phyloP scores from a whole-genome alignment of 768 basidiomycete genomes.

The Phylloporus arenicola region DNA sequence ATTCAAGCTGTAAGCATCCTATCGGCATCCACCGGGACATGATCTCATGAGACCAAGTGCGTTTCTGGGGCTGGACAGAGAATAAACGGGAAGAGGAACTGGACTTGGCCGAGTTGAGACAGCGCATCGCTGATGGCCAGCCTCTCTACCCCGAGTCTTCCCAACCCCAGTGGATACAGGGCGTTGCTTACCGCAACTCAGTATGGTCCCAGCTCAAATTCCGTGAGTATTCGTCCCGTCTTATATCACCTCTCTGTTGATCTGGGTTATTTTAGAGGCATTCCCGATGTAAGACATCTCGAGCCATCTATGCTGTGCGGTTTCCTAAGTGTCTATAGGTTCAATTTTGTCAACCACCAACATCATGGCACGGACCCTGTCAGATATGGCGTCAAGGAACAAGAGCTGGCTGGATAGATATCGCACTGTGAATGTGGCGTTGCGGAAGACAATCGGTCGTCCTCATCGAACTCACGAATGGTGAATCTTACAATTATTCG shows the following conservation, averaged over 20 bases:
- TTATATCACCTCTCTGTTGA: conserved; percentile 3
- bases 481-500: not conserved
- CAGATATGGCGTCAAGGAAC: conserved; percentile 56
- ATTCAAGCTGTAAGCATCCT: conserved; percentile 65
- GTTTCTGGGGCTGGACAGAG: conserved; percentile 95
- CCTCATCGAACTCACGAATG: not conserved
- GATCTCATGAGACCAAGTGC: conserved; percentile 43
- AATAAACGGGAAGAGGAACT: conserved; percentile 76
- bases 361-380: conserved; percentile 79
- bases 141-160: conserved; percentile 81
- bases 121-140: conserved; percentile 70
- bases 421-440: conserved; percentile 5
- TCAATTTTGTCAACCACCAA: conserved; percentile 92
- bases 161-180: conserved; percentile 83
- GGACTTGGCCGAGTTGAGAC: conserved; percentile 74
- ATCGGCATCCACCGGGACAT: conserved; percentile 6
- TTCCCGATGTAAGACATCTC: conserved; percentile 64
- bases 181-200: conserved; percentile 81
- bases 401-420: conserved; percentile 22
- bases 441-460: not conserved
- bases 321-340: conserved; percentile 45
- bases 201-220: conserved; percentile 93
- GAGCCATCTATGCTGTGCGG: not conserved
- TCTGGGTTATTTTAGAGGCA: conserved; percentile 39
- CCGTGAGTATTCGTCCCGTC: conserved; percentile 43